phyloP scores from a whole-genome alignment of 495 filamentous ascomycete genomes.

The Penicillium flavigenum region DNA sequence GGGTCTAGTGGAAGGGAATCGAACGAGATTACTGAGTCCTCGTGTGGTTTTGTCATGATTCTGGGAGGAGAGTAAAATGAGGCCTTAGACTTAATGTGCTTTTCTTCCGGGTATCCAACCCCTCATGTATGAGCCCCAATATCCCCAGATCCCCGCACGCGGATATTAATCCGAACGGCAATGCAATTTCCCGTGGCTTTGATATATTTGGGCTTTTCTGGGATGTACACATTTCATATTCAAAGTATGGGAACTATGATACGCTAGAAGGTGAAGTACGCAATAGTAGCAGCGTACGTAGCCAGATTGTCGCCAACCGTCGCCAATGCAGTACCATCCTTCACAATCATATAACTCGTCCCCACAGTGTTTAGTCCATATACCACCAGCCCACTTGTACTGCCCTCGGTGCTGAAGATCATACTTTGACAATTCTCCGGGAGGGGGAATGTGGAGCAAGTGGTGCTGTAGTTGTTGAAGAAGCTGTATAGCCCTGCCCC shows the following conservation, averaged over 20 bases:
- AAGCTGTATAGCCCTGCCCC: constrained; percentile 75
- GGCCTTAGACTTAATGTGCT: not conserved
- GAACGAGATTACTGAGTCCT: constrained; percentile 31
- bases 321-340: constrained; percentile 51
- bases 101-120: not conserved
- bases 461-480: constrained; percentile 59
- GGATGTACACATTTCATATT: too few species aligned
- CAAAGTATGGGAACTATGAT: too few species aligned
- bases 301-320: constrained; percentile 53
- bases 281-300: constrained; percentile 54
- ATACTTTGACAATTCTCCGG: constrained; percentile 58
- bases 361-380: constrained; percentile 56
- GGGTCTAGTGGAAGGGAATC: constrained; percentile 48
- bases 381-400: constrained; percentile 33
- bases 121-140: too few species aligned
- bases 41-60: constrained; percentile 12
- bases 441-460: constrained; percentile 47
- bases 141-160: too few species aligned
- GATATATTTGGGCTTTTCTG: too few species aligned
- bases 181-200: too few species aligned
- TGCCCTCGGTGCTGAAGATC: constrained; percentile 58
- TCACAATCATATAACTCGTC: constrained; percentile 43
- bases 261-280: constrained; percentile 39
- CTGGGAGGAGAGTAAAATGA: not conserved
- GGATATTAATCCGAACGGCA: too few species aligned